Evolutionary conservation across 2,329 filamentous ascomycete genomes (phyloP).

Genomic region (Alternaria atra): DNA sequence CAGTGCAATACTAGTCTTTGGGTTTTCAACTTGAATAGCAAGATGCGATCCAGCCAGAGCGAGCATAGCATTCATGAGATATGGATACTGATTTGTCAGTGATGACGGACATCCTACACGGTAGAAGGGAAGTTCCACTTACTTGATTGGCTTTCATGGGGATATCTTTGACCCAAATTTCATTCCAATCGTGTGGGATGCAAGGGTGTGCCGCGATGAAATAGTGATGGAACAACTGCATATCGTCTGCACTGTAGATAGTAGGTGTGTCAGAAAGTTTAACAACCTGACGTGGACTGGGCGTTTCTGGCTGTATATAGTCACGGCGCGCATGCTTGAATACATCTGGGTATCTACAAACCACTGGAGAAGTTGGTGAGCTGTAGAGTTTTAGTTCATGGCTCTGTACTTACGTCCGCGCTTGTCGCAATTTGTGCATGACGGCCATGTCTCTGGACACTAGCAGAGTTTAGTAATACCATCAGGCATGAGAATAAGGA

Average conservation of each 20-base stretch:
- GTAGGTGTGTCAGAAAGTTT: constrained; percentile 26
- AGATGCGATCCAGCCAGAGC: constrained; percentile 38
- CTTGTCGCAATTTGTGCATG: constrained; percentile 50
- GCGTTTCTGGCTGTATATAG: constrained; percentile 16
- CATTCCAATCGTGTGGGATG: constrained; percentile 23
- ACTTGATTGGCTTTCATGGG: constrained; percentile 27
- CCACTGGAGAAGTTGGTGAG: constrained; percentile 8
- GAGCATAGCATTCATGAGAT: constrained; percentile 37
- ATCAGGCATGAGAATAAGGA: background rate
- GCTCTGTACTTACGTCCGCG: constrained; percentile 31
- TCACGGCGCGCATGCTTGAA: constrained; percentile 27
- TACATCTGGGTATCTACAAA: constrained; percentile 46
- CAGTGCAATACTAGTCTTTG: constrained; percentile 15
- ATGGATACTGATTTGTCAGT: constrained; percentile 28
- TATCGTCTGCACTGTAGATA: constrained; percentile 55
- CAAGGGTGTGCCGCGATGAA: constrained; percentile 53
- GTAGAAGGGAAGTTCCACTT: background rate
- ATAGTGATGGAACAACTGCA: constrained; percentile 65
- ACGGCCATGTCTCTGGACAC: constrained; percentile 52
- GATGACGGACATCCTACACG: background rate
- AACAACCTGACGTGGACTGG: constrained; percentile 21
- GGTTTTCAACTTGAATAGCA: constrained; percentile 23
- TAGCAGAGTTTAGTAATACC: constrained; percentile 13
- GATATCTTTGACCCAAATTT: constrained; percentile 29
- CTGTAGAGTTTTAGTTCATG: background rate